phyloP scores from a whole-genome alignment of 202 grass and related monocot species.

The Schoenoplectus tabernaemontani region DNA sequence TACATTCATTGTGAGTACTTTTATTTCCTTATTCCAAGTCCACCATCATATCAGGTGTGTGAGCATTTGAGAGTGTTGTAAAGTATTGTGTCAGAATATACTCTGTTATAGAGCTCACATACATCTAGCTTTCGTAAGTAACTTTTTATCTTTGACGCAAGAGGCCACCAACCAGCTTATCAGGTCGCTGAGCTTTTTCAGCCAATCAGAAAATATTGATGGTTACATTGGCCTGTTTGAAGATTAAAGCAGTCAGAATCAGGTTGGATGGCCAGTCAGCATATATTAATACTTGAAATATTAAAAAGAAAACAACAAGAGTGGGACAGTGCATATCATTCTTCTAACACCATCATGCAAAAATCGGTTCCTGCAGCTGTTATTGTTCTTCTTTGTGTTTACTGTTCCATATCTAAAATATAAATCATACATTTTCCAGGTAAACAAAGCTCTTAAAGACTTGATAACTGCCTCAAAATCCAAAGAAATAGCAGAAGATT shows the following conservation, averaged over 20 bases:
- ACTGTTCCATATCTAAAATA: background rate
- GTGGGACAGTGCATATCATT: background rate
- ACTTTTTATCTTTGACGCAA: background rate
- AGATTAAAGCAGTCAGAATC: background rate
- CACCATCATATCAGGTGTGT: no score
- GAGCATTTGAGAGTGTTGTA: background rate
- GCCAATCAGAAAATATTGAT: background rate
- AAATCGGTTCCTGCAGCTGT: background rate
- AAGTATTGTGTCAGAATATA: background rate
- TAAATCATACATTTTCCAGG: slow-evolving; percentile 26
- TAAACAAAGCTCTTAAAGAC: slow-evolving; percentile 74
- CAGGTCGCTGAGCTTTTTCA: background rate
- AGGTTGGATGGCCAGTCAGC: background rate
- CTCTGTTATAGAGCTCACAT: background rate
- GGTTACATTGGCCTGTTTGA: background rate
- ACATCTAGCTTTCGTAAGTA: background rate
- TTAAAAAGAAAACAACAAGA: background rate
- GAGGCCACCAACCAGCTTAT: background rate
- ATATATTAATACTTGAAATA: background rate
- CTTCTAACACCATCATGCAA: background rate
- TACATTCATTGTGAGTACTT: background rate
- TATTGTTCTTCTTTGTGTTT: background rate
- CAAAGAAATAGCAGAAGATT: slow-evolving; percentile 48
- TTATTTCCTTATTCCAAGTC: no score
- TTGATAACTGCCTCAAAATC: slow-evolving; percentile 71